Evolutionary conservation across 2,329 filamentous ascomycete genomes (phyloP).

Genomic region (Aspergillus tanneri): DNA sequence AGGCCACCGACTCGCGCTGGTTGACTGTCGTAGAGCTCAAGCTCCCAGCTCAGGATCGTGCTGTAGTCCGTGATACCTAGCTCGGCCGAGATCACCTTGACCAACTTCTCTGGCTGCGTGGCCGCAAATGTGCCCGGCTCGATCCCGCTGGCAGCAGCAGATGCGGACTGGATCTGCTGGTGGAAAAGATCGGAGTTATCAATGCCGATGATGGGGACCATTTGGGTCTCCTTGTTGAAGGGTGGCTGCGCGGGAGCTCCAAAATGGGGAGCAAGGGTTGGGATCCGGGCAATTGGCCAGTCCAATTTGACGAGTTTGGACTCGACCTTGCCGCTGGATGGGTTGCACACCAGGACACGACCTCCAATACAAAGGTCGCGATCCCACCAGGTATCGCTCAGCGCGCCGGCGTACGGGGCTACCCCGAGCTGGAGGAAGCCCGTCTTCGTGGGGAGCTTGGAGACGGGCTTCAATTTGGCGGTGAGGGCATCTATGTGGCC

Average conservation of each 20-base stretch:
- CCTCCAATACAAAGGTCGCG: conserved; percentile 89
- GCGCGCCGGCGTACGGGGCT: conserved; percentile 83
- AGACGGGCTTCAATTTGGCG: conserved; percentile 86
- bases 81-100: conserved; percentile 75
- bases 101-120: conserved; percentile 81
- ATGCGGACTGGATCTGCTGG: conserved; percentile 19
- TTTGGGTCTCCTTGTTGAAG: conserved; percentile 86
- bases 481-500: conserved; percentile 93
- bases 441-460: conserved; percentile 76
- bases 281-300: conserved; percentile 91
- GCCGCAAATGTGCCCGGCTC: conserved; percentile 68
- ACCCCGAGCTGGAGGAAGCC: conserved; percentile 89
- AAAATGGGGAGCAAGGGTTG: conserved; percentile 91
- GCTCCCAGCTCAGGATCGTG: conserved; percentile 90
- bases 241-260: conserved; percentile 66
- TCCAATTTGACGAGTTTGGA: conserved; percentile 84
- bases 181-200: conserved; percentile 64
- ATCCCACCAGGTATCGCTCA: conserved; percentile 96
- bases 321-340: conserved; percentile 69
- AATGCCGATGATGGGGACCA: conserved; percentile 89
- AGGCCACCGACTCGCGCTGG: conserved; percentile 80
- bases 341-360: conserved; percentile 77
- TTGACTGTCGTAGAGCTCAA: conserved; percentile 90
- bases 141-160: conserved; percentile 43
- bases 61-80: conserved; percentile 71